Conservation (phyloP, 139 green algal species). For the Picochlorum sp. region DNA sequence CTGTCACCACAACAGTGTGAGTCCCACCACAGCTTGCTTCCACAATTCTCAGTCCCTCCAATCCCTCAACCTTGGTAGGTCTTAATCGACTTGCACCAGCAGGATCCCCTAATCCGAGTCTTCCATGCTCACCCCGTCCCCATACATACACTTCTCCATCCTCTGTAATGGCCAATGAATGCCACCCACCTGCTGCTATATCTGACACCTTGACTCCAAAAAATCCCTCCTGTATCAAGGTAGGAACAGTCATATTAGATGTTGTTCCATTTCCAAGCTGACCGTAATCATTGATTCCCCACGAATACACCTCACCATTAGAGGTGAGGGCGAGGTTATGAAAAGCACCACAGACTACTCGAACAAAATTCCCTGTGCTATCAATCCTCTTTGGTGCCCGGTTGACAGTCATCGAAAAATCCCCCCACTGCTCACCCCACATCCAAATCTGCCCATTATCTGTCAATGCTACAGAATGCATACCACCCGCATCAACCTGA, state of each 20-base stretch:
- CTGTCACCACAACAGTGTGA: constrained; percentile 60
- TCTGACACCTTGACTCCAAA: constrained; percentile 51
- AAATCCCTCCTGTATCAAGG: constrained; percentile 37
- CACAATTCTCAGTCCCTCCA: constrained; percentile 44
- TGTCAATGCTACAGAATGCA: constrained; percentile 84
- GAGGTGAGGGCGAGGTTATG: constrained; percentile 71
- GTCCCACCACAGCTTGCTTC: constrained; percentile 64
- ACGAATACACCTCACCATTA: constrained; percentile 4
- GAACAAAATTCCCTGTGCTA: constrained; percentile 35
- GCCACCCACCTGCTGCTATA: constrained; percentile 76
- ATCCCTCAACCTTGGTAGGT: constrained; percentile 46
- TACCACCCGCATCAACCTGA: constrained; percentile 79
- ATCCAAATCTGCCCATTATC: constrained; percentile 57
- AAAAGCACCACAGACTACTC: constrained; percentile 74
- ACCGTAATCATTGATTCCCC: constrained; percentile 82
- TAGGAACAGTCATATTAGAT: constrained; percentile 45
- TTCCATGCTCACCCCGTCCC: constrained; percentile 83
- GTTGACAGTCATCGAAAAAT: constrained; percentile 55
- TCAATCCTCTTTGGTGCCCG: constrained; percentile 35
- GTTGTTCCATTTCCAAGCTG: constrained; percentile 77
- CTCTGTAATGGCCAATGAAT: constrained; percentile 61
- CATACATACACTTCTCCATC: constrained; percentile 68
- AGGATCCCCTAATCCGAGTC: constrained; percentile 72
- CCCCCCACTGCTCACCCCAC: constrained; percentile 24
- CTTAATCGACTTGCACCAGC: constrained; percentile 59